Percentiles rank a stretch among this genome's conserved stretches.
These are phyloP conservation scores for Candida jianshihensis DNA, from an alignment of 805 yeast species.

Conservation along the genomic window DNA sequence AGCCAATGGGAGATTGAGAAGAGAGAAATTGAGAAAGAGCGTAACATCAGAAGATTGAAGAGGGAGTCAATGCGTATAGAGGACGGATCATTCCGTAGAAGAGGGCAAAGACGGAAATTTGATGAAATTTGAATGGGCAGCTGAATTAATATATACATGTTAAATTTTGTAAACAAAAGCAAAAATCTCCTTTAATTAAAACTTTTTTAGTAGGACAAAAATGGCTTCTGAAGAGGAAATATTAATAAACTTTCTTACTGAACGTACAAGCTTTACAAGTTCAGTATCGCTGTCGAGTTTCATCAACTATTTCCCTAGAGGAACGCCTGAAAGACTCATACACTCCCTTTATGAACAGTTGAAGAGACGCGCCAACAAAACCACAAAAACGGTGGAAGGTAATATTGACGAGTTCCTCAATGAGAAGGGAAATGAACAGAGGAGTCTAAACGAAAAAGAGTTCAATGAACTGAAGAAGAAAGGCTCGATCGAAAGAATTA, in stretches of 20 bases:
- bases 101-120: constrained; percentile 37
- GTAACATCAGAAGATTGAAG: constrained; percentile 85
- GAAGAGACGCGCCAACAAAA: neutral
- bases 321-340: constrained; percentile 3
- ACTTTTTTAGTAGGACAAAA: neutral
- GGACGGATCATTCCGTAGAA: constrained; percentile 35
- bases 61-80: constrained; percentile 80
- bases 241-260: constrained; percentile 11
- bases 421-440: neutral
- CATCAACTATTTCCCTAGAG: constrained; percentile 10
- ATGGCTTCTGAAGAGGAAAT: constrained; percentile 16
- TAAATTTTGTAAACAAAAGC: neutral
- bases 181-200: neutral
- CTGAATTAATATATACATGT: neutral
- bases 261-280: constrained; percentile 7
- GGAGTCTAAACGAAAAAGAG: neutral
- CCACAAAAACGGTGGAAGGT: constrained; percentile 3
- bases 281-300: constrained; percentile 7
- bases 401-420: constrained; percentile 1
- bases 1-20: constrained; percentile 91
- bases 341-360: constrained; percentile 7
- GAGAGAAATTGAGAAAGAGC: constrained; percentile 90
- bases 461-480: constrained; percentile 1
- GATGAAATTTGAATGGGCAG: constrained; percentile 34
- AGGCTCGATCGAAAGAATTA: constrained; percentile 3